A percentile compares a stretch with the other conserved stretches of the same genome.
These are phyloP conservation scores for Mycena kentingensis DNA, from an alignment of 768 basidiomycete species.

Conservation along the genomic window DNA sequence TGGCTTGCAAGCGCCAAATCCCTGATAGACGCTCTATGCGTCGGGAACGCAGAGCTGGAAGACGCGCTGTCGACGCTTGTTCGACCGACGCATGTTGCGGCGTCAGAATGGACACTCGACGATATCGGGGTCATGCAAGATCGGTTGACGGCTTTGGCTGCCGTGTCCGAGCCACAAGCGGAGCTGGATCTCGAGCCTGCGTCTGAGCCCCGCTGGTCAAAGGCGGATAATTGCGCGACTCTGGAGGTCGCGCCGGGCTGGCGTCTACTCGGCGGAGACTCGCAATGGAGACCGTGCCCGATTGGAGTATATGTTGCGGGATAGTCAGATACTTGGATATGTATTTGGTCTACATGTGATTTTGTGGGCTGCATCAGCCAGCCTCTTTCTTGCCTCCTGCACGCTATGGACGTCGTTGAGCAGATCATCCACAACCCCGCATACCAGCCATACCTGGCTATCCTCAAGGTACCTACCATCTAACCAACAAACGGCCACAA, in stretches of 20 bases:
- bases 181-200: not conserved
- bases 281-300: conserved; percentile 65
- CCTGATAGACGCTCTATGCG: conserved; percentile 46
- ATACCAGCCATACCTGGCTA: conserved; percentile 87
- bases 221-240: not conserved
- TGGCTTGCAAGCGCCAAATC: conserved; percentile 28
- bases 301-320: conserved; percentile 55
- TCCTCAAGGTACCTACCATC: conserved; percentile 60
- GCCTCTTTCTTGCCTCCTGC: conserved; percentile 34
- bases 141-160: conserved; percentile 45
- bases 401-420: conserved; percentile 27
- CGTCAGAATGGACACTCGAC: conserved; percentile 45
- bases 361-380: too few relatives aligned
- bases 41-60: conserved; percentile 38
- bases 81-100: conserved; percentile 19
- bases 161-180: conserved; percentile 8
- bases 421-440: conserved; percentile 62
- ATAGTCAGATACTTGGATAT: too few relatives aligned
- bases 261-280: conserved; percentile 45
- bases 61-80: conserved; percentile 27
- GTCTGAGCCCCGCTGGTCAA: not conserved
- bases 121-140: conserved; percentile 59
- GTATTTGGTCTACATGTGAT: too few relatives aligned
- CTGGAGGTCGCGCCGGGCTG: conserved; percentile 48
- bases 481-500: not conserved